These are phyloP conservation scores for Penicillium samsonianum DNA, from an alignment of 495 filamentous ascomycete genomes.

Conservation along the genomic window DNA sequence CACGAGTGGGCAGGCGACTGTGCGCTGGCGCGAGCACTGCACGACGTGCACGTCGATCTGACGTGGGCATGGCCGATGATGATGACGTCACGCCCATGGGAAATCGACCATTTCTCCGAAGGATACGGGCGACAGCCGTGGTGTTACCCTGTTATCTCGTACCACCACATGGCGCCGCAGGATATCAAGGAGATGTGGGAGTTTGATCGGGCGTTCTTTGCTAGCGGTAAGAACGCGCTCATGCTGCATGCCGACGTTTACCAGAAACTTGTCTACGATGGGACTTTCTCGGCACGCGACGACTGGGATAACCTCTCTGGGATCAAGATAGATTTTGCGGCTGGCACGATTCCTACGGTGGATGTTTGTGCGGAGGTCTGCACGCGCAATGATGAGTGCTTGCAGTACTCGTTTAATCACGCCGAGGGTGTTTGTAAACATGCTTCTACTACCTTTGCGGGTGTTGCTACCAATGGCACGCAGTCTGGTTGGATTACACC, in stretches of 20 bases:
- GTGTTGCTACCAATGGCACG: conserved; percentile 24
- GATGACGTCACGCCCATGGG: conserved; percentile 32
- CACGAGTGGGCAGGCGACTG: conserved; percentile 41
- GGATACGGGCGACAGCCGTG: conserved; percentile 45
- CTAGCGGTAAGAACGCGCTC: conserved; percentile 32
- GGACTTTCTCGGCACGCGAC: conserved; percentile 17
- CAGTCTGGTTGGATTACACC: conserved; percentile 37
- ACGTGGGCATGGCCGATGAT: conserved; percentile 45
- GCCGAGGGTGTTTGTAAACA: conserved; percentile 31
- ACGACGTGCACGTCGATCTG: conserved; percentile 34
- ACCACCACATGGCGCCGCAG: conserved; percentile 46
- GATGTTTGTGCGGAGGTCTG: conserved; percentile 42
- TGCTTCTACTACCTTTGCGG: conserved; percentile 34
- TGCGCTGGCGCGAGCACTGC: conserved; percentile 44
- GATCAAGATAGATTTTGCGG: conserved; percentile 22
- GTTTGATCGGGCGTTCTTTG: conserved; percentile 51
- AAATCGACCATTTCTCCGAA: conserved; percentile 46
- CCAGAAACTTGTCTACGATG: conserved; percentile 28
- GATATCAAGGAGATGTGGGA: conserved; percentile 46
- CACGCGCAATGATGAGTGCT: conserved; percentile 37
- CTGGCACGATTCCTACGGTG: conserved; percentile 24
- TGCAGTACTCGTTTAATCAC: conserved; percentile 44
- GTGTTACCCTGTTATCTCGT: conserved; percentile 52
- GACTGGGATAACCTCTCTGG: conserved; percentile 40
- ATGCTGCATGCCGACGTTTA: conserved; percentile 40